Evolutionary conservation across 768 basidiomycete genomes (phyloP).

Genomic region (Auricularia sp.): DNA sequence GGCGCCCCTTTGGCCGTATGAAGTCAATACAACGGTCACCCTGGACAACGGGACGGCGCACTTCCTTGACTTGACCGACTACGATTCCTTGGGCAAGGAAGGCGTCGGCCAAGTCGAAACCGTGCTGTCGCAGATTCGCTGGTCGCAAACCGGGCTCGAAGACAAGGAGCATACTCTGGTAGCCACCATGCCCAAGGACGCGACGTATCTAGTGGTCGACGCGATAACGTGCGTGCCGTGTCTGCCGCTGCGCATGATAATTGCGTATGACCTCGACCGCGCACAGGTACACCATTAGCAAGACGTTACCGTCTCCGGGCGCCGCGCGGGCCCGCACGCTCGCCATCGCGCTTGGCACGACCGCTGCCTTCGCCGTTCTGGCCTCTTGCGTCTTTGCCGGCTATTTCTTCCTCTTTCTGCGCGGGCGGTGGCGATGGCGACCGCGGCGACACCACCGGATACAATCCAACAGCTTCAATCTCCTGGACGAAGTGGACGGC

Average conservation of each 20-base stretch:
- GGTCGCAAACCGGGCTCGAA: background rate
- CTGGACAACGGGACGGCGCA: background rate
- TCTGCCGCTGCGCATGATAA: background rate
- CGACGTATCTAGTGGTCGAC: background rate
- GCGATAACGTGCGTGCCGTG: background rate
- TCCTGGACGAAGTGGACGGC: background rate
- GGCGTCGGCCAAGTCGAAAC: background rate
- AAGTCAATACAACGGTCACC: background rate
- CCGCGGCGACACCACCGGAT: background rate
- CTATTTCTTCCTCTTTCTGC: background rate
- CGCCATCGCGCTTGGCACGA: background rate
- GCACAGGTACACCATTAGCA: background rate
- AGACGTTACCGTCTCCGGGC: background rate
- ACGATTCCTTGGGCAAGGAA: background rate
- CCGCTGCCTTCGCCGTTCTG: background rate
- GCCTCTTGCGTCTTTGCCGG: background rate
- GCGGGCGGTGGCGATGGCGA: background rate
- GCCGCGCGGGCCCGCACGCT: background rate
- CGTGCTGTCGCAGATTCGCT: background rate
- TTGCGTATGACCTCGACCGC: background rate
- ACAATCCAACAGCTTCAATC: background rate
- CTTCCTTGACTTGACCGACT: background rate
- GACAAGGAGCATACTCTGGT: background rate
- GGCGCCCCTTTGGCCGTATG: background rate
- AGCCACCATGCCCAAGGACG: background rate